phyloP scores from a whole-genome alignment of 208 protist genomes.

The Acanthamoeba lenticulata region DNA sequence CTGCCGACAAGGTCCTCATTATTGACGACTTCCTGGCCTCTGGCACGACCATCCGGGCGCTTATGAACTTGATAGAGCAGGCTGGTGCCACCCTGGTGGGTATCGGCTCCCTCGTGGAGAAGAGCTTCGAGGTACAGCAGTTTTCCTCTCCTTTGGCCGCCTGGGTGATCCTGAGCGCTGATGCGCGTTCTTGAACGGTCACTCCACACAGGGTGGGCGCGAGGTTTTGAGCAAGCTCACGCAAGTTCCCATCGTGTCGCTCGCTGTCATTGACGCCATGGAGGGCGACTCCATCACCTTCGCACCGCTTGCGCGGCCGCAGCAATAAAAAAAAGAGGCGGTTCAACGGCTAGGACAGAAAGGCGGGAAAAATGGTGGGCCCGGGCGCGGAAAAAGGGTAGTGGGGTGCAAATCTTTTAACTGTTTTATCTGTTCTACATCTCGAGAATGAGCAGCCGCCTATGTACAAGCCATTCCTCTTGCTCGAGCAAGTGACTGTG shows the following conservation, averaged over 20 bases:
- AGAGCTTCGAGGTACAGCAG: background rate
- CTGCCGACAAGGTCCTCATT: background rate
- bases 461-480: background rate
- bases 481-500: no score
- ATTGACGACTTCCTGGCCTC: constrained; percentile 10
- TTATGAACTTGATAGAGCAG: background rate
- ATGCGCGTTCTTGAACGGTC: background rate
- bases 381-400: background rate
- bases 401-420: background rate
- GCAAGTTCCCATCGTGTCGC: background rate
- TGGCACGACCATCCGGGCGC: background rate
- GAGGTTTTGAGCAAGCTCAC: background rate
- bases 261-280: background rate
- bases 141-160: background rate
- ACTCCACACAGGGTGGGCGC: background rate
- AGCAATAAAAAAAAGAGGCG: background rate
- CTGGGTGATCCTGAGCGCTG: background rate
- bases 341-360: background rate
- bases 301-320: background rate
- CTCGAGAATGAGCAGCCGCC: background rate
- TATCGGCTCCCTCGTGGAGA: constrained; percentile 8
- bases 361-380: background rate
- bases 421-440: background rate
- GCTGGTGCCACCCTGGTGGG: background rate
- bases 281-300: background rate